Evolutionary conservation across 1,284 basidiomycete genomes (phyloP).

Genomic region (Stygiomarasmius scandens): DNA sequence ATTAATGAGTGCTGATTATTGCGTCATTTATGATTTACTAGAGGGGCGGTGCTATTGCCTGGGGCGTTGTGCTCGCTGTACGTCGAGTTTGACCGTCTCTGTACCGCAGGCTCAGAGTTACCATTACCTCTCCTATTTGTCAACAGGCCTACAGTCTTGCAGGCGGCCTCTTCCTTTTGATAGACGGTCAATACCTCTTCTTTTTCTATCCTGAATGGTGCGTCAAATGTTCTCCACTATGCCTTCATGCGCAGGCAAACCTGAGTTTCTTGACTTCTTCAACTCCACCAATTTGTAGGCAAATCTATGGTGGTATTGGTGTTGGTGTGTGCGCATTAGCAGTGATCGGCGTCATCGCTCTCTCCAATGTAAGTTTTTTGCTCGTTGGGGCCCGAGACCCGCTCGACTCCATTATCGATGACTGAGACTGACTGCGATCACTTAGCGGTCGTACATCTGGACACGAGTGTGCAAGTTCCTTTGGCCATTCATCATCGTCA

Average conservation of each 20-base stretch:
- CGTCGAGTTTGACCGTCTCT: constrained; percentile 24
- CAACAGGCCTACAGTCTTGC: constrained; percentile 66
- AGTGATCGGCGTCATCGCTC: constrained; percentile 61
- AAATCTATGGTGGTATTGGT: constrained; percentile 76
- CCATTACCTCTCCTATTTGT: constrained; percentile 11
- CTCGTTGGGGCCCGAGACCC: not conserved
- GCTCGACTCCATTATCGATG: not conserved
- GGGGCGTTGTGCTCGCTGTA: constrained; percentile 68
- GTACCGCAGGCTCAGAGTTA: not conserved
- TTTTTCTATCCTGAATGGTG: constrained; percentile 76
- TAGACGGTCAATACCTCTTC: constrained; percentile 68
- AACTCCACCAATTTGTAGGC: constrained; percentile 40
- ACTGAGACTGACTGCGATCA: constrained; percentile 7
- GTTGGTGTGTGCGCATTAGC: constrained; percentile 60
- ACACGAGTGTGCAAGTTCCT: constrained; percentile 68
- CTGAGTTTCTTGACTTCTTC: constrained; percentile 2
- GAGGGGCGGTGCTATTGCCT: constrained; percentile 76
- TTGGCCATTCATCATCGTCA: constrained; percentile 75
- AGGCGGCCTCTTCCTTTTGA: constrained; percentile 69
- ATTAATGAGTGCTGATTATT: constrained; percentile 21
- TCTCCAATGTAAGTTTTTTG: constrained; percentile 62
- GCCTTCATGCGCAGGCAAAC: not conserved
- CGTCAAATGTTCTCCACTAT: constrained; percentile 15
- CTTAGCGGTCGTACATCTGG: constrained; percentile 74
- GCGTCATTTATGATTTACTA: constrained; percentile 36